Conservation (phyloP, 257 asterid genomes). For the Jasminum sambac region DNA sequence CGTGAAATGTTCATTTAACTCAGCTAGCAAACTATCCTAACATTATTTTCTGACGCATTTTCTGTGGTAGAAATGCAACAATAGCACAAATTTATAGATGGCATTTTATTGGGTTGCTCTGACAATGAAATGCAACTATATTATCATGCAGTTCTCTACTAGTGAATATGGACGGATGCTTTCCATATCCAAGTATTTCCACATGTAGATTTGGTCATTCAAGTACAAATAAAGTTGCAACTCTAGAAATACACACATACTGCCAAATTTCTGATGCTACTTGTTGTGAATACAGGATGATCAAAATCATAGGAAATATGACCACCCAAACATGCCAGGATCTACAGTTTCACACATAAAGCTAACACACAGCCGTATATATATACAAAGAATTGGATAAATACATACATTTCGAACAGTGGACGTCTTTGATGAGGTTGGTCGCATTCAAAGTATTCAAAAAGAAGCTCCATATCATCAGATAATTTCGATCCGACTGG, state of each 20-base stretch:
- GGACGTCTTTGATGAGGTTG: slow-evolving; percentile 37
- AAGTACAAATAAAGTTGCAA: background rate
- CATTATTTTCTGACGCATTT: background rate
- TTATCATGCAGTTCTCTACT: background rate
- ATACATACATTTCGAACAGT: slow-evolving; percentile 31
- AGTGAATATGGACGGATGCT: background rate
- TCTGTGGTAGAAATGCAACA: background rate
- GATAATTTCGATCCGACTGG: background rate
- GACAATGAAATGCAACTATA: background rate
- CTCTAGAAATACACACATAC: background rate
- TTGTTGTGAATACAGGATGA: background rate
- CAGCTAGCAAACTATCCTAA: too few species aligned
- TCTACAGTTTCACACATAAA: background rate
- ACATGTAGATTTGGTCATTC: background rate
- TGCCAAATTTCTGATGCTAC: background rate
- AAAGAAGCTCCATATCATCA: slow-evolving; percentile 30
- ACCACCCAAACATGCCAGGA: background rate
- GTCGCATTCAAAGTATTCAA: slow-evolving; percentile 34
- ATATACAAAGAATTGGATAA: background rate
- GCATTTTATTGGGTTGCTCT: background rate
- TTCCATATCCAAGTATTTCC: background rate
- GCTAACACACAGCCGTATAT: background rate
- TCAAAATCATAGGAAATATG: background rate
- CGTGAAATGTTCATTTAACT: background rate
- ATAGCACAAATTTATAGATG: background rate